phyloP scores from a whole-genome alignment of 352 stramenopile genomes.

The Phytophthora pisi region DNA sequence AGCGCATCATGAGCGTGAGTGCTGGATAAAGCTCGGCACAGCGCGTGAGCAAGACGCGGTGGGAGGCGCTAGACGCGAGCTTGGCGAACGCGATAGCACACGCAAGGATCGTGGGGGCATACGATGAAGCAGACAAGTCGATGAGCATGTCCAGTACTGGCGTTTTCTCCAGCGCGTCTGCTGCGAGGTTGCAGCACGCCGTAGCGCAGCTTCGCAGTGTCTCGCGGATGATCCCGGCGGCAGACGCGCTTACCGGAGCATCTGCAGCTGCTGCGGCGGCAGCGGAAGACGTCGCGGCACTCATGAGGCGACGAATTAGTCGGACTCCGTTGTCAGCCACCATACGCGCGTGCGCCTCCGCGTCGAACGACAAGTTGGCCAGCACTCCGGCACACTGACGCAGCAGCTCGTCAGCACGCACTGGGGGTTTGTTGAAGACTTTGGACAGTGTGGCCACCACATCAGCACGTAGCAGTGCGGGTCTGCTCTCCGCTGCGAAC shows the following conservation, averaged over 20 bases:
- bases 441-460: slow-evolving; percentile 64
- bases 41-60: slow-evolving; percentile 64
- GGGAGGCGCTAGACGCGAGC: slow-evolving; percentile 62
- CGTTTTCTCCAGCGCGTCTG: slow-evolving; percentile 72
- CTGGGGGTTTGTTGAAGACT: slow-evolving; percentile 66
- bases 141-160: slow-evolving; percentile 80
- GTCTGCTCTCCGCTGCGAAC: slow-evolving; percentile 68
- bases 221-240: slow-evolving; percentile 53
- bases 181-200: slow-evolving; percentile 78
- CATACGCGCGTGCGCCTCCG: slow-evolving; percentile 58
- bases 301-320: slow-evolving; percentile 75
- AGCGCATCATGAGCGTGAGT: slow-evolving; percentile 89
- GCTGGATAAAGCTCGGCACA: slow-evolving; percentile 76
- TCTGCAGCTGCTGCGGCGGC: slow-evolving; percentile 24
- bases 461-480: slow-evolving; percentile 64
- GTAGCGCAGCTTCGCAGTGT: slow-evolving; percentile 74
- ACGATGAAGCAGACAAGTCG: slow-evolving; percentile 63
- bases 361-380: slow-evolving; percentile 81
- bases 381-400: slow-evolving; percentile 68
- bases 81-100: slow-evolving; percentile 85
- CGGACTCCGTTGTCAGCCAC: slow-evolving; percentile 71
- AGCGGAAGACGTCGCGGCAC: slow-evolving; percentile 28
- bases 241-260: slow-evolving; percentile 19
- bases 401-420: slow-evolving; percentile 71
- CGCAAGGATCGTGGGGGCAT: slow-evolving; percentile 71